phyloP scores from a whole-genome alignment of 148 eudicot species.

The Nepenthes gracilis region DNA sequence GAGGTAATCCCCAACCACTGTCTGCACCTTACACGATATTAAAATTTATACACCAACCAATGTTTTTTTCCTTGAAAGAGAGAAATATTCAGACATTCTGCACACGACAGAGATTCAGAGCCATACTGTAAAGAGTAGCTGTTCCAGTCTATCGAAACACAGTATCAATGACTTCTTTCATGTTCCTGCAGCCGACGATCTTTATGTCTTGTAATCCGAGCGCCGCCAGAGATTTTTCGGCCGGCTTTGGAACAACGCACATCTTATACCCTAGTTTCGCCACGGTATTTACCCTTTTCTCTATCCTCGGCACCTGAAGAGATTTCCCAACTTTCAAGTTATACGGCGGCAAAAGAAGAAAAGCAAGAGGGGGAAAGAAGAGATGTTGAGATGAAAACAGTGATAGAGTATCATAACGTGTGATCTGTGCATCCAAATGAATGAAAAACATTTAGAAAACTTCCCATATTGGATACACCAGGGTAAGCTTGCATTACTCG shows the following conservation, averaged over 20 bases:
- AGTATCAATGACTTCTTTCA: constrained; percentile 64
- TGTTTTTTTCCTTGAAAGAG: no score
- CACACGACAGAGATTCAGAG: no score
- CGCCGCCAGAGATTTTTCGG: constrained; percentile 36
- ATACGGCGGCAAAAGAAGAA: not conserved
- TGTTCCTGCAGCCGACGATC: constrained; percentile 61
- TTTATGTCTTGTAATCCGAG: constrained; percentile 26
- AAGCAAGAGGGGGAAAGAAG: not conserved
- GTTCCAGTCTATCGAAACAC: constrained; percentile 24
- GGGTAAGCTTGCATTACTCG: no score
- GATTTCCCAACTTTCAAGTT: not conserved
- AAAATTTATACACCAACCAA: no score
- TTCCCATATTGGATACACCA: no score
- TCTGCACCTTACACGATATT: no score
- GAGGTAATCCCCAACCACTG: no score
- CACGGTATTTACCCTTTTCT: constrained; percentile 64
- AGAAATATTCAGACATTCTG: no score
- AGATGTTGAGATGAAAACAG: not conserved
- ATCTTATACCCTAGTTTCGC: constrained; percentile 78
- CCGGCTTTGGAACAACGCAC: constrained; percentile 58
- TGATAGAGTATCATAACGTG: no score
- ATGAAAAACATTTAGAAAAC: no score
- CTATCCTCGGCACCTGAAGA: constrained; percentile 75
- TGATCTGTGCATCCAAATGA: no score
- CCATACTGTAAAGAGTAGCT: not conserved